phyloP scores from a whole-genome alignment of 495 filamentous ascomycete genomes.

The Platismatia glauca region DNA sequence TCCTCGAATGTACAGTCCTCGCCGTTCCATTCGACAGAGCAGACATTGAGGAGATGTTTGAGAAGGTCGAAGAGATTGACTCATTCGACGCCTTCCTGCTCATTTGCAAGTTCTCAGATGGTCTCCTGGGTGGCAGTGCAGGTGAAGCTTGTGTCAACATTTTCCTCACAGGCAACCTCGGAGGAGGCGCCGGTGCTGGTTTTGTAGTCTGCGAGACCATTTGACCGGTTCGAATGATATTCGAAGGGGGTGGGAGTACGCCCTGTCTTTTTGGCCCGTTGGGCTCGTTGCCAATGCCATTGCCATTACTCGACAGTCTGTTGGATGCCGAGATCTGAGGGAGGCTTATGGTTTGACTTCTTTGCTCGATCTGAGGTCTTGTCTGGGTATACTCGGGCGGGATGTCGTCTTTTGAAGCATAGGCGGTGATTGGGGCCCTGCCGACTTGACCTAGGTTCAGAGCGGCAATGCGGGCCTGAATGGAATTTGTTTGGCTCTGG shows the following conservation, averaged over 20 bases:
- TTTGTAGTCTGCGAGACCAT: constrained; percentile 28
- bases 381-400: constrained; percentile 1
- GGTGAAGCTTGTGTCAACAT: constrained; percentile 35
- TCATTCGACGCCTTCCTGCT: constrained; percentile 31
- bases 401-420: constrained; percentile 29
- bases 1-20: constrained; percentile 28
- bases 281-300: constrained; percentile 41
- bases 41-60: constrained; percentile 26
- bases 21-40: constrained; percentile 32
- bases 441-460: constrained; percentile 50
- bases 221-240: constrained; percentile 24
- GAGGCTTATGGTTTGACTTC: constrained; percentile 40
- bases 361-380: constrained; percentile 27
- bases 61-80: constrained; percentile 29
- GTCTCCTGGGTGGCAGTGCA: constrained; percentile 33
- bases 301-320: constrained; percentile 25
- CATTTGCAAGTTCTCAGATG: constrained; percentile 31
- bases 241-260: constrained; percentile 28
- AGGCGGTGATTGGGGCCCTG: constrained; percentile 29
- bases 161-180: constrained; percentile 38
- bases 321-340: constrained; percentile 36
- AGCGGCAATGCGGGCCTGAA: constrained; percentile 50
- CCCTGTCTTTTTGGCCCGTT: constrained; percentile 24
- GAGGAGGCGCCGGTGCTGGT: constrained; percentile 40
- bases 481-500: constrained; percentile 40